phyloP scores from a whole-genome alignment of 1,139 yeast genomes.

The Pichia sp. region DNA sequence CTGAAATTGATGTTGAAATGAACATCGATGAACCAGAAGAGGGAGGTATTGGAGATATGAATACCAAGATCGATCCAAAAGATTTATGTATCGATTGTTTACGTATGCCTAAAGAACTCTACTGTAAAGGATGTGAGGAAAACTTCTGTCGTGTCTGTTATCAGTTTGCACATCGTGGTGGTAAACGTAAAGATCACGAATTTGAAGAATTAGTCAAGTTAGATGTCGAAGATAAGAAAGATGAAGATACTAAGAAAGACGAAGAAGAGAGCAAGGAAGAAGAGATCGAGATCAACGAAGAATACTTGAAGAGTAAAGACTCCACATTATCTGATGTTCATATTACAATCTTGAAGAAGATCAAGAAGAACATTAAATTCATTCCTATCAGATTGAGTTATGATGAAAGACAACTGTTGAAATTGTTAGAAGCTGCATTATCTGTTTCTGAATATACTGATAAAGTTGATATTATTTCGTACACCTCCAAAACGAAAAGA shows the following conservation, averaged over 20 bases:
- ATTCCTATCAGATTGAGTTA: constrained; percentile 64
- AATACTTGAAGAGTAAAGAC: constrained; percentile 1
- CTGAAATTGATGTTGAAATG: constrained; percentile 16
- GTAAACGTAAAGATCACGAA: constrained; percentile 47
- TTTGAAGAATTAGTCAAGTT: constrained; percentile 25
- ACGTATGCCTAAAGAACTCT: constrained; percentile 62
- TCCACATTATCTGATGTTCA: constrained; percentile 17
- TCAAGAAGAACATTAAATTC: constrained; percentile 48
- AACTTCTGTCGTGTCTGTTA: constrained; percentile 66
- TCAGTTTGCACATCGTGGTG: constrained; percentile 64
- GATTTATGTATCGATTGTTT: constrained; percentile 59
- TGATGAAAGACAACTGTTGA: constrained; percentile 63
- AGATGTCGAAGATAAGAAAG: constrained; percentile 22
- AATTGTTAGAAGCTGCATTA: constrained; percentile 64
- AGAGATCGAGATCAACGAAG: constrained; percentile 9
- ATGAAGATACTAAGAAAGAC: constrained; percentile 2
- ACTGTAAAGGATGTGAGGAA: constrained; percentile 60
- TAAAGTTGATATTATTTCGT: constrained; percentile 63
- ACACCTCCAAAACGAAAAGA: constrained; percentile 61
- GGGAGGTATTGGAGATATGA: constrained; percentile 5
- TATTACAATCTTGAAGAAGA: constrained; percentile 29
- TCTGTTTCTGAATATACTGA: constrained; percentile 77
- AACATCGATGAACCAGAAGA: constrained; percentile 11
- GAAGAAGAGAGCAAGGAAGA: constrained; percentile 5
- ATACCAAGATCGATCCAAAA: not conserved